Conservation (phyloP, 441 rosid species). For the Gossypium schwendimanii region DNA sequence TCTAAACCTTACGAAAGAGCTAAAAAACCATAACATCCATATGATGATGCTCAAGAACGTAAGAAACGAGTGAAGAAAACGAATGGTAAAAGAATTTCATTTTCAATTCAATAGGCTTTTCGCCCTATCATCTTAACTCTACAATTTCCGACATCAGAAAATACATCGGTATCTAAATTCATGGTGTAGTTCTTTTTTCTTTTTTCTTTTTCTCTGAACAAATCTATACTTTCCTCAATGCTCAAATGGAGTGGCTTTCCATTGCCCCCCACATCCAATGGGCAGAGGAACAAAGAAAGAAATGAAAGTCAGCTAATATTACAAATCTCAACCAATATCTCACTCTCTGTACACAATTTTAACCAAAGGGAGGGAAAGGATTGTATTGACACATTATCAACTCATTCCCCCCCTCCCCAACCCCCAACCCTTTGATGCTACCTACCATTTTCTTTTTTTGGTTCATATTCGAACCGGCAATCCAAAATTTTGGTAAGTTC, state of each 20-base stretch:
- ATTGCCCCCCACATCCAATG: conserved; percentile 26
- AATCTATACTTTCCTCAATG: conserved; percentile 42
- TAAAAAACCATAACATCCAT: background rate
- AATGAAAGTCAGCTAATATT: conserved; percentile 36
- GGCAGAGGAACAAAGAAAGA: conserved; percentile 36
- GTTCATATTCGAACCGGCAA: conserved; percentile 55
- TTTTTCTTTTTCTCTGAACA: conserved; percentile 17
- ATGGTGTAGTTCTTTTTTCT: conserved; percentile 24
- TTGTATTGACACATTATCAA: conserved; percentile 11
- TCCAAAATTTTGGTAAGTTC: conserved; percentile 87
- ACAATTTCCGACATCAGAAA: conserved; percentile 43
- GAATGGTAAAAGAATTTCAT: conserved; percentile 48
- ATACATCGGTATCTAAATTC: conserved; percentile 36
- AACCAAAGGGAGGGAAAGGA: conserved; percentile 13
- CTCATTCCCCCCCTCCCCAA: conserved; percentile 10
- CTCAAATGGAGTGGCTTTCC: conserved; percentile 31
- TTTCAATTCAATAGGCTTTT: conserved; percentile 41
- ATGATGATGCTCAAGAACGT: background rate
- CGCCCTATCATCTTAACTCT: conserved; percentile 43
- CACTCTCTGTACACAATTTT: conserved; percentile 42
- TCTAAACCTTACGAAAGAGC: background rate
- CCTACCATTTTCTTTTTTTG: background rate
- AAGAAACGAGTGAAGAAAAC: background rate
- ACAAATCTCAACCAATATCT: conserved; percentile 51
- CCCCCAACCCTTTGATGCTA: background rate